Base-by-base conservation (phyloP, 1,139 yeast species). In the Debaryomycetaceae sp. region DNA sequence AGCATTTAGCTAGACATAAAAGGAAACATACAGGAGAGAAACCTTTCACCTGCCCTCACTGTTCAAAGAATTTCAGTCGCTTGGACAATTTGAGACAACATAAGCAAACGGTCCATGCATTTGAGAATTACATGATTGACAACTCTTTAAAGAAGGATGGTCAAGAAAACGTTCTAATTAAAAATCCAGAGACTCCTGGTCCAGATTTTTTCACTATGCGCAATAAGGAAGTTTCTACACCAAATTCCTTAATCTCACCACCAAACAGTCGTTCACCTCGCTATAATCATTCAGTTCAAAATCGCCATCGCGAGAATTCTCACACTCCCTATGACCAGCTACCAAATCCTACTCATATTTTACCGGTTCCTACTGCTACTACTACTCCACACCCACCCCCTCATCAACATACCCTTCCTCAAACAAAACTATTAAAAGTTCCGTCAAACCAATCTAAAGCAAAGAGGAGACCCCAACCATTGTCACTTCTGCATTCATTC, bases 11-110 rank as follows among this genome's bases (percentile, higher is more conserved):
- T 2, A 76, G 98, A 49, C 98, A 90, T 67, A 86, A 89, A 44
- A 72, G 97, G 42, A 91, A 90, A 59, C 98, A 90, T 62, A 90
- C 97, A 1, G 98, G 97, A 38, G 98, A 91, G 63, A 75, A 96
- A 45, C 98, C 98, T 1, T 91, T 89, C 62, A 82, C 88, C 45
- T 91, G 98, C 63, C 87, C 87, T 42, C 80, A 76, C 57, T 91
- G 98, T 64, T 75, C 82, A 38, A 83, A 90, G 56, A 80, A 83
- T 58, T 91, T 91, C 60, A 83, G 93, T 27, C 75, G 97, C 40
- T 69, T 89, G 51, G 98, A 91, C 65, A 91, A 91, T 60, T 72
- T 91, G 50, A 78, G 97, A 47, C 98, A 91, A 65, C 97, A 91
- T 65, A 85, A 86, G 51, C 96, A 89, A 59, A 87, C 97, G 0